phyloP scores from a whole-genome alignment of 2,329 filamentous ascomycete species.

The Xylariaceae sp. region DNA sequence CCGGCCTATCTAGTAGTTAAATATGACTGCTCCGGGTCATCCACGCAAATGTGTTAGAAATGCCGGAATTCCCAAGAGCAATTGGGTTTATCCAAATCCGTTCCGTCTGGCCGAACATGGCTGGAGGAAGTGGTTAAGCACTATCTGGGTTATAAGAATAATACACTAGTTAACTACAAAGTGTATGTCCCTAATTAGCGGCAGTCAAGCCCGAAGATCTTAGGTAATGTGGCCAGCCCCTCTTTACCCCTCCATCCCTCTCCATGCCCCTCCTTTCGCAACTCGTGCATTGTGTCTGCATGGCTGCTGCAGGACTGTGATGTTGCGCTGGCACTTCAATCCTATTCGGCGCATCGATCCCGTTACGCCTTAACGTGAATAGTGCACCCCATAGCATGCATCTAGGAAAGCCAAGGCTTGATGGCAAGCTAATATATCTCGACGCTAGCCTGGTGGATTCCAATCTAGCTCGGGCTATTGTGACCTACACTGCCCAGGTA shows the following conservation, averaged over 20 bases:
- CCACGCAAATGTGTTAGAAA: too few relatives aligned
- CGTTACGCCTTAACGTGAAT: conserved; percentile 13
- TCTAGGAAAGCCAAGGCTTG: neutral
- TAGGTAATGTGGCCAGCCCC: conserved; percentile 22
- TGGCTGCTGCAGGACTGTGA: conserved; percentile 28
- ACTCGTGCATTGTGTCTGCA: conserved; percentile 29
- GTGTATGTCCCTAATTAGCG: too few relatives aligned
- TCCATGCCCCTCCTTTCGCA: conserved; percentile 29
- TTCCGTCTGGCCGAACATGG: too few relatives aligned
- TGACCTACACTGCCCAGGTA: neutral
- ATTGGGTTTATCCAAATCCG: too few relatives aligned
- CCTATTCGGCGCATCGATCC: conserved; percentile 21
- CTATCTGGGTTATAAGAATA: too few relatives aligned
- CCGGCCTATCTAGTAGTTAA: too few relatives aligned
- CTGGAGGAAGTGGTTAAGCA: too few relatives aligned
- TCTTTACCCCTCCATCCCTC: conserved; percentile 32
- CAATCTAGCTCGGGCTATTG: neutral
- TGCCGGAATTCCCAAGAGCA: too few relatives aligned
- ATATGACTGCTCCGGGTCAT: too few relatives aligned
- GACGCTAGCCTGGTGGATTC: neutral
- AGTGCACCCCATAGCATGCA: neutral
- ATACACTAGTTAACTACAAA: too few relatives aligned
- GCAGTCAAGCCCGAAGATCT: neutral
- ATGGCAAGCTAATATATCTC: neutral
- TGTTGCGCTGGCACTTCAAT: conserved; percentile 32